Percentiles rank a stretch among this genome's conserved stretches.
These are phyloP conservation scores for Cudoniella acicularis DNA, from an alignment of 495 filamentous ascomycete species.

Conservation along the genomic window DNA sequence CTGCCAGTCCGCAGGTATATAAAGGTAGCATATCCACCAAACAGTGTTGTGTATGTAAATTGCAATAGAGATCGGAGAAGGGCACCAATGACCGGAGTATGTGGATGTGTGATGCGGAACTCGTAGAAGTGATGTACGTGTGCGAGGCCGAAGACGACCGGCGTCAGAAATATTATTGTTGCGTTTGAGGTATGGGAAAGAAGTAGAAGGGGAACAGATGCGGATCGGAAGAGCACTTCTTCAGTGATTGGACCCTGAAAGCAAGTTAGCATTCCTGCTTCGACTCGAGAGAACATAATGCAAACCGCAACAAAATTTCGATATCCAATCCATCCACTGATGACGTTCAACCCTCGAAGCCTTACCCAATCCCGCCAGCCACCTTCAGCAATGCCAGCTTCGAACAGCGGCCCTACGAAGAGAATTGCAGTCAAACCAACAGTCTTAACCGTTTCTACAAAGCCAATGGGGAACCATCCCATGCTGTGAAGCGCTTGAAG, in stretches of 20 bases:
- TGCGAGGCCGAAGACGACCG: conserved; percentile 90
- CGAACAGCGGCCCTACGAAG: conserved; percentile 82
- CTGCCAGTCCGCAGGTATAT: conserved; percentile 85
- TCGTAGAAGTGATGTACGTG: conserved; percentile 97
- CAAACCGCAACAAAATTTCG: conserved; percentile 53
- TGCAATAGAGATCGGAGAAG: conserved; percentile 74
- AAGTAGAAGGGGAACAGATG: conserved; percentile 76
- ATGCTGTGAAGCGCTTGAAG: conserved; percentile 57
- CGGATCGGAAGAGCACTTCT: conserved; percentile 87
- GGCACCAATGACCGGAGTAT: conserved; percentile 54
- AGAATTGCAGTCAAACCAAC: conserved; percentile 71
- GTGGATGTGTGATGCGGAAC: conserved; percentile 77
- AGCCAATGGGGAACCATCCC: conserved; percentile 70
- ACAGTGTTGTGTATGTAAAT: conserved; percentile 88
- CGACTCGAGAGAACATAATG: background rate
- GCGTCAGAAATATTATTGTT: conserved; percentile 70
- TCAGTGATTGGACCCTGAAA: conserved; percentile 74
- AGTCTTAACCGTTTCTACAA: conserved; percentile 53
- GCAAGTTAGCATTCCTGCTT: conserved; percentile 2
- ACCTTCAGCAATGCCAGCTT: conserved; percentile 64
- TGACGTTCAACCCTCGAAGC: conserved; percentile 17
- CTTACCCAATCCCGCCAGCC: conserved; percentile 64
- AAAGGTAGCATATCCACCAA: conserved; percentile 90
- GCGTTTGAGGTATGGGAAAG: conserved; percentile 58
- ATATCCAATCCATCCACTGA: conserved; percentile 47